phyloP scores from a whole-genome alignment of 2,329 filamentous ascomycete genomes.

The Aspergillus nomiae region DNA sequence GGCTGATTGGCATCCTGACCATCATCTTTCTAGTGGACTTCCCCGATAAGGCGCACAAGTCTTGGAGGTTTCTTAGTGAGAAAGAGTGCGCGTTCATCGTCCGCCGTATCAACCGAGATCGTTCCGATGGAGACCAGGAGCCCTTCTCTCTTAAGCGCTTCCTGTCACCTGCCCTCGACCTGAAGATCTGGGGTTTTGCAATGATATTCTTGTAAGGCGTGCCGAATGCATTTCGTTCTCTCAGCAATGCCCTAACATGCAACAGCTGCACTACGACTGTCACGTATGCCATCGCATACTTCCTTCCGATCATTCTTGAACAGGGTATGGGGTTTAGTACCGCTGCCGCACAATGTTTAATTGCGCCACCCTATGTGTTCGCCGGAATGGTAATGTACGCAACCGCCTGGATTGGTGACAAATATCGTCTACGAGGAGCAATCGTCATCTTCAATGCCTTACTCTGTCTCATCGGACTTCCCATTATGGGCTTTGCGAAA shows the following conservation, averaged over 20 bases:
- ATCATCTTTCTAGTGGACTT: slow-evolving; percentile 43
- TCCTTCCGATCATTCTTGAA: slow-evolving; percentile 72
- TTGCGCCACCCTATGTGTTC: slow-evolving; percentile 69
- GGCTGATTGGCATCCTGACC: slow-evolving; percentile 26
- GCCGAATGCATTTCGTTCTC: no score
- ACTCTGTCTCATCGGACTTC: slow-evolving; percentile 68
- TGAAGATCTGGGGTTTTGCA: slow-evolving; percentile 59
- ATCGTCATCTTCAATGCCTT: slow-evolving; percentile 68
- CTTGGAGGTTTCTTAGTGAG: slow-evolving; percentile 36
- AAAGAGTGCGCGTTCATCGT: slow-evolving; percentile 53
- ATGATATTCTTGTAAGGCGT: slow-evolving; percentile 53
- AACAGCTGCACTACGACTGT: slow-evolving; percentile 63
- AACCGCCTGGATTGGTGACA: slow-evolving; percentile 67
- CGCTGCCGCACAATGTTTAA: slow-evolving; percentile 67
- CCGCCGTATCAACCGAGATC: slow-evolving; percentile 54
- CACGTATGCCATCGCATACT: slow-evolving; percentile 75
- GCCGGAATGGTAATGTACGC: slow-evolving; percentile 64
- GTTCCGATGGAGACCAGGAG: slow-evolving; percentile 52
- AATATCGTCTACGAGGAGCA: slow-evolving; percentile 66
- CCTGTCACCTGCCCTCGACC: slow-evolving; percentile 49
- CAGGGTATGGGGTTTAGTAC: slow-evolving; percentile 64
- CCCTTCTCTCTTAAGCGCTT: slow-evolving; percentile 51
- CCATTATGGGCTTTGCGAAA: slow-evolving; percentile 69
- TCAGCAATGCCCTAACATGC: slow-evolving; percentile 23
- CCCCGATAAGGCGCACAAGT: slow-evolving; percentile 35